Evolutionary conservation across 352 stramenopile species (phyloP), one percentile per base, ranked within the genome.

Genomic region (Pythium sp.): DNA sequence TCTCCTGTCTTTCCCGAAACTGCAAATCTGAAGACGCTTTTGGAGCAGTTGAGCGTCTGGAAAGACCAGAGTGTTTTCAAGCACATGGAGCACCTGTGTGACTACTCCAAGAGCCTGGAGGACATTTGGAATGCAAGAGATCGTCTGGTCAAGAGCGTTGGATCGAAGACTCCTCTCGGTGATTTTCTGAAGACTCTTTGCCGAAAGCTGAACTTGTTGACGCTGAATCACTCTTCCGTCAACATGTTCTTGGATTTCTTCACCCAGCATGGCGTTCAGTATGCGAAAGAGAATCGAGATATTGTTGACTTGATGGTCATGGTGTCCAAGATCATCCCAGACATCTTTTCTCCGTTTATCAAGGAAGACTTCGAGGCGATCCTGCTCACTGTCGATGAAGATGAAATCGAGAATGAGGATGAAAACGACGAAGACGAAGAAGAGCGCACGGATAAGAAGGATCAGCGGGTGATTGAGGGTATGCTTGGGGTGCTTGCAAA

Each of bases 151-250:
- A 92, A 91, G 59, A 73, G 80, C 43, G 81, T 94, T 30, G 89
- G 89, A 6, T 92, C 89, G 0, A 96, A 96, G 71, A 85, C 81
- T 1, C 72, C 78, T 11, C 67, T 95, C 5, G 87, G 89, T 5
- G 86, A 91, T 8, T 92, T 93, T 30, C 24, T 94, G 32, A 95
- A 94, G 72, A 91, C 84, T 32, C 58, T 96, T n/a, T 95, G 87
- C 58, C 84, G 87, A 15, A 93, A 93, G 41, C 67, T 93, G 14
- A 87, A 87, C 20, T 62, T 92, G 26, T 65, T 93, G 26, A 93
- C 87, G 1, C 67, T 95, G 11, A 94, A 79, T 66, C 73, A 84
- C 57, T 54, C 60, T 49, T 81, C 71, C 0, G 62, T 90, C 11
- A 62, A 57, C 63, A 62, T 61, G 8, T 81, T 79, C 24, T 54